Conservation (phyloP, 805 yeast genomes). For the Myxozyma nipponensis region DNA sequence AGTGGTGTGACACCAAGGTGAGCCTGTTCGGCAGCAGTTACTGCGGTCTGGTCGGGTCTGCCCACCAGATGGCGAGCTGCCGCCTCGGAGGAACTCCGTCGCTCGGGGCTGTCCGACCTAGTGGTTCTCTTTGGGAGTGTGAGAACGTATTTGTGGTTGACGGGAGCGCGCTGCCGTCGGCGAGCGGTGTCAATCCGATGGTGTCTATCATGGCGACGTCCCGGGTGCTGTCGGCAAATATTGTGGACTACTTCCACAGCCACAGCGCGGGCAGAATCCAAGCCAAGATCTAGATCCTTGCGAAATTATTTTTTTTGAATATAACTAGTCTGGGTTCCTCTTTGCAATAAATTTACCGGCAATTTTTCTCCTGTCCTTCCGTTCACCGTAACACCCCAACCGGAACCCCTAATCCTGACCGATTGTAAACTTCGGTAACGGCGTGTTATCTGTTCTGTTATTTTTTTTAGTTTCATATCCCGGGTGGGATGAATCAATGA, state of each 20-base stretch:
- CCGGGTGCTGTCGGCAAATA: conserved; percentile 41
- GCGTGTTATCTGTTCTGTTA: too few species aligned
- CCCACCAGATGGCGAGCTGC: conserved; percentile 54
- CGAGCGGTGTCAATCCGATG: conserved; percentile 56
- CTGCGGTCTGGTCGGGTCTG: conserved; percentile 43
- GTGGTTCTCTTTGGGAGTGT: conserved; percentile 49
- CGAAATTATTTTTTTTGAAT: too few species aligned
- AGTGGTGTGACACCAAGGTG: conserved; percentile 34
- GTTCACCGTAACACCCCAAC: too few species aligned
- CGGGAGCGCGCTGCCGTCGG: conserved; percentile 49
- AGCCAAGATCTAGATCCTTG: too few species aligned
- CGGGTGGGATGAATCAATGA: too few species aligned
- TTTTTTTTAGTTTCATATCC: too few species aligned
- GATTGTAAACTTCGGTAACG: too few species aligned
- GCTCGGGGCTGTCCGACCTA: conserved; percentile 44
- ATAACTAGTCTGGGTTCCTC: too few species aligned
- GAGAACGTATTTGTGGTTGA: conserved; percentile 49
- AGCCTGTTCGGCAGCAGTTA: conserved; percentile 28
- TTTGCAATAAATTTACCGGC: too few species aligned
- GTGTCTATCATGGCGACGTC: conserved; percentile 48
- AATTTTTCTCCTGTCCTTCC: too few species aligned
- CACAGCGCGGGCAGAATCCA: too few species aligned
- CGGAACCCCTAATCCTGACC: too few species aligned
- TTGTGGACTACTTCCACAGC: conserved; percentile 35
- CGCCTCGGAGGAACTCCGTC: conserved; percentile 48